A percentile compares a stretch with the other conserved stretches of the same genome.
Evolutionary conservation across 345 rosid genomes (phyloP).

Genomic region (Conringia planisiliqua): DNA sequence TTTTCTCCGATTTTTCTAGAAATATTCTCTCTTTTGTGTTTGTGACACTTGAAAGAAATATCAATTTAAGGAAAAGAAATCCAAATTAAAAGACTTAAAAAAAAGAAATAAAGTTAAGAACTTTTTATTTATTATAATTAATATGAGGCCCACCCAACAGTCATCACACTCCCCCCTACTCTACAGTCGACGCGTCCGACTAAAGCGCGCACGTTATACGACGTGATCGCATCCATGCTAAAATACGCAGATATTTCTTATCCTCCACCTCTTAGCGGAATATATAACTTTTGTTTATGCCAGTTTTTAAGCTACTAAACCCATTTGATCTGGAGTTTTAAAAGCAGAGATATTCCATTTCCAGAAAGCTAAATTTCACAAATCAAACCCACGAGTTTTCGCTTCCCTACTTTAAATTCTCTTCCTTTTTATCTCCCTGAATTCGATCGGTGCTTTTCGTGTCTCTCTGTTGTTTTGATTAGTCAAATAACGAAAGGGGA

Average conservation of each 20-base stretch:
- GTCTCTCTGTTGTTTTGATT: slow-evolving; percentile 3
- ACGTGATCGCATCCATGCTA: not conserved
- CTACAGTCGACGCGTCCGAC: slow-evolving; percentile 15
- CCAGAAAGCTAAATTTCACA: not conserved
- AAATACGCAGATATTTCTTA: slow-evolving; percentile 30
- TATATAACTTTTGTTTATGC: slow-evolving; percentile 3
- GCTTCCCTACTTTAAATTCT: not conserved
- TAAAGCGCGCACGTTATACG: slow-evolving; percentile 17
- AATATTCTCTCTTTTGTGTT: slow-evolving; percentile 13
- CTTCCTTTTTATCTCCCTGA: not conserved
- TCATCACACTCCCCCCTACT: slow-evolving; percentile 12
- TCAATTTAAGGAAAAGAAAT: not conserved
- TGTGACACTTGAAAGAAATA: slow-evolving; percentile 31
- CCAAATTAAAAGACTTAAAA: not conserved
- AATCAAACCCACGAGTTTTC: not conserved
- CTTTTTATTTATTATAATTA: not conserved
- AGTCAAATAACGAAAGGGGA: not conserved
- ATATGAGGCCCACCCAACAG: slow-evolving; percentile 21
- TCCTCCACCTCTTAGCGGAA: slow-evolving; percentile 28
- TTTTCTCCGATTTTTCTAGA: not conserved
- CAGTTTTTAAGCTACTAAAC: slow-evolving; percentile 8
- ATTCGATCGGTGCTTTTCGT: slow-evolving; percentile 24
- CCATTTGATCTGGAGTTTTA: slow-evolving; percentile 13
- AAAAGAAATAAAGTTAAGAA: not conserved
- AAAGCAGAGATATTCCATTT: slow-evolving; percentile 12